Conservation (phyloP, 108 stramenopile species). For the Cyclotella baltica region DNA sequence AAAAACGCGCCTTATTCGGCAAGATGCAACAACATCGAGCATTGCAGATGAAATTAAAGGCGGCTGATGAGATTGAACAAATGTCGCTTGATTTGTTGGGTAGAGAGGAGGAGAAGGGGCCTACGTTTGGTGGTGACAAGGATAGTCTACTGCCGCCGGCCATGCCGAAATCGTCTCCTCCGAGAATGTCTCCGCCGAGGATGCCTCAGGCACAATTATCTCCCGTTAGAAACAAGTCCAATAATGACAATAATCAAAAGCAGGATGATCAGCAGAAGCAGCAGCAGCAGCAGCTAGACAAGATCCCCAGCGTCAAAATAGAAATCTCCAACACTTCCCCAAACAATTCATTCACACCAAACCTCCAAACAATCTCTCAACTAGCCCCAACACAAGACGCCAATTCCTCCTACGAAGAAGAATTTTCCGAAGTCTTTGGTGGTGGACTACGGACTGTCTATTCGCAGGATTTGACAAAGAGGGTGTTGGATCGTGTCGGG, state of each 20-base stretch:
- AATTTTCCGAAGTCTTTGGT: slow-evolving; percentile 36
- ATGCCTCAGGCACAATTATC: too few relatives aligned
- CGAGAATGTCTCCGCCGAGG: too few relatives aligned
- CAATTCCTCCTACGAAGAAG: slow-evolving; percentile 12
- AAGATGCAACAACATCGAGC: slow-evolving; percentile 9
- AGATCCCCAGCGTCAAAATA: neutral
- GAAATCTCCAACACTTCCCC: neutral
- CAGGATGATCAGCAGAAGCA: too few relatives aligned
- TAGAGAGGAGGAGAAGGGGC: too few relatives aligned
- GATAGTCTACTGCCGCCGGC: too few relatives aligned
- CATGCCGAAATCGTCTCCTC: too few relatives aligned
- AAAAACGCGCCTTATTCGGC: neutral
- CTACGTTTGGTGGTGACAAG: too few relatives aligned
- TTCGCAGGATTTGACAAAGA: slow-evolving; percentile 12
- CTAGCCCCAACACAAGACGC: neutral
- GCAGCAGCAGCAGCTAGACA: too few relatives aligned
- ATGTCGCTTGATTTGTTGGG: too few relatives aligned
- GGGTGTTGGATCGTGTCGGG: neutral
- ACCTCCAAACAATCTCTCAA: neutral
- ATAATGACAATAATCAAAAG: too few relatives aligned
- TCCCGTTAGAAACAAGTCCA: too few relatives aligned
- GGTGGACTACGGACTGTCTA: slow-evolving; percentile 5
- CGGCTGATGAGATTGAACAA: neutral
- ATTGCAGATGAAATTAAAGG: neutral
- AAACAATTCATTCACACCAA: neutral